Evolutionary conservation across 2,329 filamentous ascomycete species (phyloP).

Genomic region (Ophiostoma novo-ulmi): DNA sequence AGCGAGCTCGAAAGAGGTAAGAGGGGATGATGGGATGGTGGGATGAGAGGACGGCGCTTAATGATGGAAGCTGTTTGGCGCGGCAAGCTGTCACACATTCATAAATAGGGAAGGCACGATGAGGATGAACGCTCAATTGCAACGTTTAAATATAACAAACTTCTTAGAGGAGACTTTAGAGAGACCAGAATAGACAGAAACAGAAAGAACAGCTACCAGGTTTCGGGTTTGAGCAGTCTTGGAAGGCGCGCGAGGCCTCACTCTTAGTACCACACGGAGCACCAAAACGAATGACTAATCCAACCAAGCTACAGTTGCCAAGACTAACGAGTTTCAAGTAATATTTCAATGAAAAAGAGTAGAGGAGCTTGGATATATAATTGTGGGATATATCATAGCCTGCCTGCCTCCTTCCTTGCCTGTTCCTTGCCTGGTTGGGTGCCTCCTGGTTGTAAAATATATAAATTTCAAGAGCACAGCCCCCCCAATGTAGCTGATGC

Average conservation of each 20-base stretch:
- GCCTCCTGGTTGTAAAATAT: background rate
- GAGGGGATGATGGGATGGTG: constrained; percentile 6
- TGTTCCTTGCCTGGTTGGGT: background rate
- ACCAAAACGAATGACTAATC: background rate
- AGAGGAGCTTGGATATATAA: background rate
- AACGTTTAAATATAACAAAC: background rate
- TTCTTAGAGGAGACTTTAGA: background rate
- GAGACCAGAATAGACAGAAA: constrained; percentile 1
- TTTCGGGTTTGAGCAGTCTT: constrained; percentile 3
- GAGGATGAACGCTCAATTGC: background rate
- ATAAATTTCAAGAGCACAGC: background rate
- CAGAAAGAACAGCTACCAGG: background rate
- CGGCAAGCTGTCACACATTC: constrained; percentile 17
- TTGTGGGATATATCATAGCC: background rate
- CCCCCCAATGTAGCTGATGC: background rate
- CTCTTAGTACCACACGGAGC: background rate
- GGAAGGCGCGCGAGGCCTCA: constrained; percentile 14
- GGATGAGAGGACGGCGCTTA: constrained; percentile 25
- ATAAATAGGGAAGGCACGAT: constrained; percentile 3
- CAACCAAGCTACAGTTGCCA: background rate
- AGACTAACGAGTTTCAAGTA: background rate
- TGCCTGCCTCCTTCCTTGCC: background rate
- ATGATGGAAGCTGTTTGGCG: constrained; percentile 26
- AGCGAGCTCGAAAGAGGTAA: background rate
- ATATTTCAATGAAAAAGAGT: background rate